A percentile compares a stretch with the other conserved stretches of the same genome.
These are phyloP conservation scores for Spathaspora sp. DNA, from an alignment of 805 yeast species.

Conservation along the genomic window DNA sequence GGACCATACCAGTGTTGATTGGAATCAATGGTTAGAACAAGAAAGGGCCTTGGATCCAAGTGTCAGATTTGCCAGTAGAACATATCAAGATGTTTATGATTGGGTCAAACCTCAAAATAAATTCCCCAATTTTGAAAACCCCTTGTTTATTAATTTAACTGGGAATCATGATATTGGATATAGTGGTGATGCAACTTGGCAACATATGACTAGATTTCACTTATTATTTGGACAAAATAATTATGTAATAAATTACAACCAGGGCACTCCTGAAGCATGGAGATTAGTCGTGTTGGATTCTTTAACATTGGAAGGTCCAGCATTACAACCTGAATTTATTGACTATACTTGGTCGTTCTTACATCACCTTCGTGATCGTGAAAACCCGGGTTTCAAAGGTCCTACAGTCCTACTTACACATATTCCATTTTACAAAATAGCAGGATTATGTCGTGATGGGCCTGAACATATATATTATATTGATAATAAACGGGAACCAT, in stretches of 20 bases:
- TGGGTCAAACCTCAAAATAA: constrained; percentile 47
- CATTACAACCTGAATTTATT: constrained; percentile 67
- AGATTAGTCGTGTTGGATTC: constrained; percentile 86
- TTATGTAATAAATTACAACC: constrained; percentile 69
- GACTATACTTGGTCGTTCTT: constrained; percentile 72
- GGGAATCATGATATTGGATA: constrained; percentile 98
- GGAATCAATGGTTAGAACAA: constrained; percentile 43
- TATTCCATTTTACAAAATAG: constrained; percentile 80
- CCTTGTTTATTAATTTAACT: constrained; percentile 75
- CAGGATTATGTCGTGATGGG: constrained; percentile 84
- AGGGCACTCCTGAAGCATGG: constrained; percentile 68
- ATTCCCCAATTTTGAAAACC: constrained; percentile 45
- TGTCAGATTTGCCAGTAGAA: constrained; percentile 32
- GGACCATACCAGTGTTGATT: constrained; percentile 53
- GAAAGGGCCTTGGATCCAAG: constrained; percentile 37
- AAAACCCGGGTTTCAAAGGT: constrained; percentile 55
- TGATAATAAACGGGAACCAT: constrained; percentile 55
- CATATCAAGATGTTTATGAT: constrained; percentile 56
- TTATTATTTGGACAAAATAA: constrained; percentile 80
- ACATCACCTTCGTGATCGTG: constrained; percentile 48
- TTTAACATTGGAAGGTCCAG: constrained; percentile 86
- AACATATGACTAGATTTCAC: constrained; percentile 78
- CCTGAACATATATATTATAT: constrained; percentile 54
- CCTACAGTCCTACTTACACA: constrained; percentile 83
- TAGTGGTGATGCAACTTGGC: constrained; percentile 90